These are phyloP conservation scores for Rhizopus arrhizus DNA, from an alignment of 371 early-diverging fungal genomes.

Conservation along the genomic window DNA sequence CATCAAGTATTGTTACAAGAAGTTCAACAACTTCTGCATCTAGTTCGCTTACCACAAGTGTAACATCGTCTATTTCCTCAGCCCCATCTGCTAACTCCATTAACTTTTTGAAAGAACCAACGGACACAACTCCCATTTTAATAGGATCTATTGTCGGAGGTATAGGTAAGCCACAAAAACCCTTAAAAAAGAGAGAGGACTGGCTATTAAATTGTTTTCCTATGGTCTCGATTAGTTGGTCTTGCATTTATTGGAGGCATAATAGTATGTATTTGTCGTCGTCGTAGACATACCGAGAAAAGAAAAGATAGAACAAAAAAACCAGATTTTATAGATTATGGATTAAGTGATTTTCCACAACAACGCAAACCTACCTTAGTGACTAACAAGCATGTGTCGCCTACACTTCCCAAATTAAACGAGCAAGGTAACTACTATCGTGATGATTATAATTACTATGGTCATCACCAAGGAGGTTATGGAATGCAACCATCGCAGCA, in stretches of 20 bases:
- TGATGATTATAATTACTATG: slow-evolving; percentile 25
- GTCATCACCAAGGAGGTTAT: slow-evolving; percentile 23
- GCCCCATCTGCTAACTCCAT: neutral
- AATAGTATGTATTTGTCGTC: slow-evolving; percentile 38
- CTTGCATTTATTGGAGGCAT: slow-evolving; percentile 49
- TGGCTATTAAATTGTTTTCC: neutral
- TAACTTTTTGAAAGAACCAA: neutral
- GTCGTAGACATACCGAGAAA: slow-evolving; percentile 33
- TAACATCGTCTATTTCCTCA: slow-evolving; percentile 3
- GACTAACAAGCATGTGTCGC: slow-evolving; percentile 24
- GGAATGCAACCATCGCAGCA: slow-evolving; percentile 24
- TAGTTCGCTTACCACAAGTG: neutral
- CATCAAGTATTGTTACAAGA: neutral
- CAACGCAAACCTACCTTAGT: slow-evolving; percentile 21
- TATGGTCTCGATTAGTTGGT: slow-evolving; percentile 29
- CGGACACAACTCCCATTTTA: slow-evolving; percentile 18
- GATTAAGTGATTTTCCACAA: slow-evolving; percentile 50
- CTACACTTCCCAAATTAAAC: slow-evolving; percentile 45
- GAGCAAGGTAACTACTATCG: slow-evolving; percentile 48
- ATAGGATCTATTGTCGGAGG: slow-evolving; percentile 27
- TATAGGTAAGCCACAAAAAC: slow-evolving; percentile 17
- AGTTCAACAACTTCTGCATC: slow-evolving; percentile 1
- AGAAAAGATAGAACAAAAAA: slow-evolving; percentile 22
- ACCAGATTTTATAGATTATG: slow-evolving; percentile 49
- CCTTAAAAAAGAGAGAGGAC: neutral